A percentile compares a stretch with the other conserved stretches of the same genome.
These are phyloP conservation scores for Huntiella moniliformis DNA, from an alignment of 2,329 filamentous ascomycete species.

Conservation along the genomic window DNA sequence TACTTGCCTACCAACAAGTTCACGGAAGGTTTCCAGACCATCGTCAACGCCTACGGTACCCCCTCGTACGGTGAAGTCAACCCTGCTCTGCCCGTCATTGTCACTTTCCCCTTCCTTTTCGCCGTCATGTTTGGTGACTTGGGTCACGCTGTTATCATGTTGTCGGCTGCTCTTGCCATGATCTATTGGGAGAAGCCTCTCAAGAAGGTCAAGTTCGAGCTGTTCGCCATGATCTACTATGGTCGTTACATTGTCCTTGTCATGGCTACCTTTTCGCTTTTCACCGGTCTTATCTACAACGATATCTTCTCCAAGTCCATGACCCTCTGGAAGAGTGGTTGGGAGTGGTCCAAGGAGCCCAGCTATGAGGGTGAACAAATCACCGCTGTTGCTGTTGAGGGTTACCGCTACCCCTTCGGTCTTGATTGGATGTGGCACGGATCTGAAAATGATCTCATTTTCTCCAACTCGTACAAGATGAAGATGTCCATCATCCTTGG, in stretches of 20 bases:
- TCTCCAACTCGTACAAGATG: conserved; percentile 99
- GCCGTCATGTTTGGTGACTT: conserved; percentile 99
- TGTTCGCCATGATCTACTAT: conserved; percentile 97
- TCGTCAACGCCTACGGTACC: conserved; percentile 95
- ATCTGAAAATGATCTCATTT: conserved; percentile 83
- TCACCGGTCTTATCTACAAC: conserved; percentile 94
- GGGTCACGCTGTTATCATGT: conserved; percentile 82
- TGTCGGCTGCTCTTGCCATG: conserved; percentile 68
- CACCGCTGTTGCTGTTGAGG: conserved; percentile 45
- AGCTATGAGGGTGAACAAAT: conserved; percentile 40
- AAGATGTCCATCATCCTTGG: conserved; percentile 96
- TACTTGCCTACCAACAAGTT: conserved; percentile 98
- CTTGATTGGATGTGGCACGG: conserved; percentile 95
- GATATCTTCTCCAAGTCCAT: conserved; percentile 91
- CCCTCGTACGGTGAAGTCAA: conserved; percentile 96
- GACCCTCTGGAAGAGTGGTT: conserved; percentile 74
- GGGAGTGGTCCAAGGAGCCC: conserved; percentile 56
- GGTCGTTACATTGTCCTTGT: conserved; percentile 95
- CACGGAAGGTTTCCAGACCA: conserved; percentile 94
- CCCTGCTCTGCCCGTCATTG: conserved; percentile 80
- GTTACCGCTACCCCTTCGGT: conserved; percentile 86
- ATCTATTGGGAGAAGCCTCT: conserved; percentile 91
- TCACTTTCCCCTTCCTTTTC: conserved; percentile 98
- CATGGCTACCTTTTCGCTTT: conserved; percentile 95
- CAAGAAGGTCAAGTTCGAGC: conserved; percentile 80